Evolutionary conservation across 2,329 filamentous ascomycete species (phyloP), one percentile per base, ranked within the genome.

Genomic region (Colletotrichum tofieldiae): DNA sequence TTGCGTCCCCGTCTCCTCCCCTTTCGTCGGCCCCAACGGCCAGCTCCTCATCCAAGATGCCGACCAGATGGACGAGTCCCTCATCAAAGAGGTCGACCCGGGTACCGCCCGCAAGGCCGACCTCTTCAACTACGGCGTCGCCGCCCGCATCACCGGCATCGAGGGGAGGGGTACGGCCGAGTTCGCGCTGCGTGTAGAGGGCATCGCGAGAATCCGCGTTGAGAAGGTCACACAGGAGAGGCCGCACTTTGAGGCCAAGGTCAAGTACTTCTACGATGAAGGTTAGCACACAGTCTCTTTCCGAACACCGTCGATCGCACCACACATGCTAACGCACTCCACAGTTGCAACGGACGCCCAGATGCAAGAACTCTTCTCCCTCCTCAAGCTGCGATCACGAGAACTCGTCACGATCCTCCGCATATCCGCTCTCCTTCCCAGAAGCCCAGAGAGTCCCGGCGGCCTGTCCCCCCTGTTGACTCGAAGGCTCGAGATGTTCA

Each of bases 351-450:
- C 75, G 66, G 91, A 95, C 75, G 83, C 89, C 59, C 89, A 92
- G 74, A 86, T 93, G 18, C 88, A 91, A 73, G 90, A 92, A 51
- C 85, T 93, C 32, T 98, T 98, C 80, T 87, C 89, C 59, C 90
- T 94, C 68, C 87, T 99, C 70, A 97, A 98, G 84, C 89, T 93
- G 71, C 86, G 96, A 55, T 97, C 95, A 7, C 89, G 94, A 73
- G 96, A 98, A 81, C 90, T 98, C 52, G 89, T 98, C 32, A 93
- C 93, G 2, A 90, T 98, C 32, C 87, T 98, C 39, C 90, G 95
- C 62, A 89, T 98, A 8, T 95, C 94, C 2, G 94, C 95, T 2
- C 88, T 98, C n/a, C 86, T 98, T 20, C 73, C 73, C 16, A 90
- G 93, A 71, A 88, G 90, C 52, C 90, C 91, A 35, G 85, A 88